phyloP scores from a whole-genome alignment of 495 filamentous ascomycete genomes.

The Talaromyces proteolyticus region DNA sequence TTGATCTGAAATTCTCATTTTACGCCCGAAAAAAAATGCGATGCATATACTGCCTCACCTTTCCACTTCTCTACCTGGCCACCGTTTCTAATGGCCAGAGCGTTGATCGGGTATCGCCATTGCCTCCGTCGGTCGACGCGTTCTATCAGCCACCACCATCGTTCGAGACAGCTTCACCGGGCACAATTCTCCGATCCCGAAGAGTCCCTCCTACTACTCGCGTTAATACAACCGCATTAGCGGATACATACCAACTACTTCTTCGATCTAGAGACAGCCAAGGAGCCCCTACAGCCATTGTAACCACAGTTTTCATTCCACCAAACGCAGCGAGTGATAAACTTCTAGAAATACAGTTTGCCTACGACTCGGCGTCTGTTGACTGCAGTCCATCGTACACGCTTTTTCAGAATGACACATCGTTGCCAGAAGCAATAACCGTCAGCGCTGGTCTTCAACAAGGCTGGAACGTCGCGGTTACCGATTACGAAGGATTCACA shows the following conservation, averaged over 20 bases:
- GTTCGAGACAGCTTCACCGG: conserved; percentile 29
- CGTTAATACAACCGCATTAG: neutral
- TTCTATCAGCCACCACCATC: conserved; percentile 37
- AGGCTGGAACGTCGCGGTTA: conserved; percentile 5
- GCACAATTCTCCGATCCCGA: conserved; percentile 37
- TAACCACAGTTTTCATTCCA: conserved; percentile 11
- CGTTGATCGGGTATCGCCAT: neutral
- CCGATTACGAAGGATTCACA: conserved; percentile 40
- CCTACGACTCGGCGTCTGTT: conserved; percentile 33
- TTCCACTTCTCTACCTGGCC: neutral
- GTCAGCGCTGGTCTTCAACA: neutral
- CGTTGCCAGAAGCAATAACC: neutral
- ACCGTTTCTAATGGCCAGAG: neutral
- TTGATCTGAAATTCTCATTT: too few relatives aligned
- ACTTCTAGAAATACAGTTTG: conserved; percentile 38
- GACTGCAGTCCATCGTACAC: conserved; percentile 19
- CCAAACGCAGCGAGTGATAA: neutral
- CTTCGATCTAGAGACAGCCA: conserved; percentile 41
- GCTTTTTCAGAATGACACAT: neutral
- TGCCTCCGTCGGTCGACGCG: conserved; percentile 20
- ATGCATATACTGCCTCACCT: neutral
- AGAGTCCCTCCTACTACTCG: conserved; percentile 6
- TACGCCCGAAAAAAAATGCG: too few relatives aligned
- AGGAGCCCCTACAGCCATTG: conserved; percentile 33
- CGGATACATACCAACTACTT: conserved; percentile 38